These are phyloP conservation scores for Dictyostelium purpureum DNA, from an alignment of 78 protist species.

Conservation along the genomic window DNA sequence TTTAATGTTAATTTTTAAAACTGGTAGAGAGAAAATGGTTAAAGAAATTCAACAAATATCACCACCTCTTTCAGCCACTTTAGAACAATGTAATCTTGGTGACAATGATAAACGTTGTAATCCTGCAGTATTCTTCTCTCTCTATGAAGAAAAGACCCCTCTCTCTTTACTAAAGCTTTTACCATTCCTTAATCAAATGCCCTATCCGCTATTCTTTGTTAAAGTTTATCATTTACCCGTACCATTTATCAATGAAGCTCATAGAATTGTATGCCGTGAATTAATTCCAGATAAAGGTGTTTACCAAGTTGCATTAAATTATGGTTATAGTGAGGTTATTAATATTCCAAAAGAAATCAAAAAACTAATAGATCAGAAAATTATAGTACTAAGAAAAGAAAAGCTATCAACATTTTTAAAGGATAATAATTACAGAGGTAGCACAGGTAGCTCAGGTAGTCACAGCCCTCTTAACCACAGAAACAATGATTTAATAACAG, in stretches of 20 bases:
- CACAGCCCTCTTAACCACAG: too few species aligned
- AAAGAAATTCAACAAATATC: background rate
- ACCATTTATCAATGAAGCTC: background rate
- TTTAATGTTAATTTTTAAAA: background rate
- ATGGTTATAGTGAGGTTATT: slow-evolving; percentile 2
- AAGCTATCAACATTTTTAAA: too few species aligned
- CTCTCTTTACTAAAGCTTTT: background rate
- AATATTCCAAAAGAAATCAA: background rate
- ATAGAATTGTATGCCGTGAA: background rate
- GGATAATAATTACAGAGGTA: too few species aligned
- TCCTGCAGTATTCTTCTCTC: background rate
- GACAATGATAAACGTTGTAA: background rate
- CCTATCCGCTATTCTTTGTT: slow-evolving; percentile 12
- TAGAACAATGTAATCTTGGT: background rate
- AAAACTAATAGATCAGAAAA: background rate
- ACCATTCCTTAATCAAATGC: background rate
- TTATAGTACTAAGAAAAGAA: too few species aligned
- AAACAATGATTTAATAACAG: too few species aligned
- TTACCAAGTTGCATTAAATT: background rate
- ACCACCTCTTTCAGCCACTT: background rate
- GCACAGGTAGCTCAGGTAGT: too few species aligned
- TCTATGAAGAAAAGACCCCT: slow-evolving; percentile 3
- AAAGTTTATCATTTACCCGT: slow-evolving; percentile 4
- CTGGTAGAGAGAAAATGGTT: background rate
- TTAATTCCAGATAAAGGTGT: background rate